Base-by-base conservation (phyloP, 2,329 filamentous ascomycete species). In the Colletotrichum viniferum region DNA sequence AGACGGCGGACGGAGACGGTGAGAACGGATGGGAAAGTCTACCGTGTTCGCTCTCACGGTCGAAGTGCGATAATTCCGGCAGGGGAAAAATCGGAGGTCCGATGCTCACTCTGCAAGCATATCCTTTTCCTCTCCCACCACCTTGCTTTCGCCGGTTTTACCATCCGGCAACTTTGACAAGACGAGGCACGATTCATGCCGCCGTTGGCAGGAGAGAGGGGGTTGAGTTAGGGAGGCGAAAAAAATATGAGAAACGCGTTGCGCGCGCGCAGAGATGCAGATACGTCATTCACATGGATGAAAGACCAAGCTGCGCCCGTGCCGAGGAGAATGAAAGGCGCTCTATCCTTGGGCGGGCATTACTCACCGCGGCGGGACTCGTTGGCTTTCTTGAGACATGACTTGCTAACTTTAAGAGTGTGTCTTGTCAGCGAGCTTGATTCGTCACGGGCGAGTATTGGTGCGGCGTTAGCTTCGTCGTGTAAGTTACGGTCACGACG, bases 211-310 rank as follows among this genome's bases (percentile, higher is more conserved):
- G 43, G 43, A 52, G 43, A 52, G 43, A 24, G n/a, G n/a, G n/a
- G n/a, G 43, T 52, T 52, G 43, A 52, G 43, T 21, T 13, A 52
- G 43, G 43, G 43, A 52, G 43, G 43, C 43, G n/a, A 13, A 48
- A n/a, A 43, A 13, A 52, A 52, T 7, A 52, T 52, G n/a, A 52
- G 43, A 52, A 52, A 52, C 43, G 43, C 43, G 43, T 52, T 52
- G 43, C 43, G 43, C 43, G 43, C 43, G 43, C 43, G 7, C n/a
- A 13, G 12, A 24, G n/a, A 58, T 28, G 5, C 12, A 30, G 55
- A 30, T 58, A 72, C 60, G 69, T 58, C 68, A 61, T 71, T 63
- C 61, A 75, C 56, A 58, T 67, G 69, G 69, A 48, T 56, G 69
- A 21, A 43, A 43, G 14, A 67, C 10, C 58, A 60, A 62, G 52